Conservation (phyloP, 495 filamentous ascomycete genomes). For the Podospora australis region DNA sequence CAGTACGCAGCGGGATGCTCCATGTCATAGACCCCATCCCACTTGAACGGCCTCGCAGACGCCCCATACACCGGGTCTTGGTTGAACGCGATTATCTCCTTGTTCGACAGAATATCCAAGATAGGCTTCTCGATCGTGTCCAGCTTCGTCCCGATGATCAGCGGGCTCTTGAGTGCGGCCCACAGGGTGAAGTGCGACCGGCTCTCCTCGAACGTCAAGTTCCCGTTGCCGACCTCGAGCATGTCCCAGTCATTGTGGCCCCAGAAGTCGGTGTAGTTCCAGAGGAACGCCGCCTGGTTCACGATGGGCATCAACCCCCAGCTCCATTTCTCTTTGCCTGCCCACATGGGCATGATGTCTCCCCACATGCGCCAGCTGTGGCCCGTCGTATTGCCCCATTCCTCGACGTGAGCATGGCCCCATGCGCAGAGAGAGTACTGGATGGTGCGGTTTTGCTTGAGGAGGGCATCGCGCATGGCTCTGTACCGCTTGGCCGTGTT, state of each 20-base stretch:
- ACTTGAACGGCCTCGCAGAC: slow-evolving; percentile 57
- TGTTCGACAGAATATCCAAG: slow-evolving; percentile 41
- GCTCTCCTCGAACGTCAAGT: slow-evolving; percentile 41
- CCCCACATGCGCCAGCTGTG: slow-evolving; percentile 51
- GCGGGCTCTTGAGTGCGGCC: slow-evolving; percentile 19
- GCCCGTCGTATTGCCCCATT: slow-evolving; percentile 46
- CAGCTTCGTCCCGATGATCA: slow-evolving; percentile 25
- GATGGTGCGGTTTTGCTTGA: slow-evolving; percentile 49
- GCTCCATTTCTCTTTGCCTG: slow-evolving; percentile 43
- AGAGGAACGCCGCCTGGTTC: slow-evolving; percentile 25
- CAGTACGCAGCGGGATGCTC: slow-evolving; percentile 57
- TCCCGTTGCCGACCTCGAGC: slow-evolving; percentile 62
- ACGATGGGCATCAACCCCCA: slow-evolving; percentile 28
- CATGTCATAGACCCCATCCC: slow-evolving; percentile 56
- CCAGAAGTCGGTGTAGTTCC: slow-evolving; percentile 41
- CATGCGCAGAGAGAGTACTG: slow-evolving; percentile 59
- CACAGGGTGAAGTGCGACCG: slow-evolving; percentile 35
- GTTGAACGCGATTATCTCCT: slow-evolving; percentile 51
- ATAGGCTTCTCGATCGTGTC: background rate
- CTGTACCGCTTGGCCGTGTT: slow-evolving; percentile 49
- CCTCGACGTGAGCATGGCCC: slow-evolving; percentile 48
- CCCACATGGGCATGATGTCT: slow-evolving; percentile 45
- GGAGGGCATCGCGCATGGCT: slow-evolving; percentile 56
- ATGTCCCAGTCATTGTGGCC: slow-evolving; percentile 58
- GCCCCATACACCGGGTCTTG: slow-evolving; percentile 48